Conservation (phyloP, 768 basidiomycete genomes). For the Cyclocybe aegerita region DNA sequence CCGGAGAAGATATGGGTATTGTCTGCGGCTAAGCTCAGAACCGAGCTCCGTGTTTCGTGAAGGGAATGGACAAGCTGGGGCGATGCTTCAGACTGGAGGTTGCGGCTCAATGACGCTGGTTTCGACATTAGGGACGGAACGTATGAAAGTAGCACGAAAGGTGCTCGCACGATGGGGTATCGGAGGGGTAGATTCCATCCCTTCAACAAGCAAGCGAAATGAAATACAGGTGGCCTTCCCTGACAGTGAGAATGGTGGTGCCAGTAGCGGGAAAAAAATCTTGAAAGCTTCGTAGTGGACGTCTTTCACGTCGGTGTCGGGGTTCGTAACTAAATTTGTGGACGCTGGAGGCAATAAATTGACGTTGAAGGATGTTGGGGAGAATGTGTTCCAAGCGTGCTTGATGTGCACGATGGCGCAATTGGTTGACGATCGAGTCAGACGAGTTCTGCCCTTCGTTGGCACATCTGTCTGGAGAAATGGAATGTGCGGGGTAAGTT, state of each 20-base stretch:
- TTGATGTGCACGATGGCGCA: slow-evolving; percentile 13
- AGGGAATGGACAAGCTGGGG: slow-evolving; percentile 68
- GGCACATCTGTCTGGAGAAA: too few relatives aligned
- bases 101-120: slow-evolving; percentile 60
- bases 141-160: not conserved
- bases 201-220: slow-evolving; percentile 3
- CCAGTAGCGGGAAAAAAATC: not conserved
- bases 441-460: too few relatives aligned
- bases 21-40: slow-evolving; percentile 75
- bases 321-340: not conserved
- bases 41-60: slow-evolving; percentile 66
- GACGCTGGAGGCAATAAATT: not conserved
- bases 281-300: not conserved
- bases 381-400: slow-evolving; percentile 9
- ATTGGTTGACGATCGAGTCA: slow-evolving; percentile 3
- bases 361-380: not conserved
- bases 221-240: slow-evolving; percentile 3
- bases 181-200: slow-evolving; percentile 13
- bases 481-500: too few relatives aligned
- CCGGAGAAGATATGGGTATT: slow-evolving; percentile 78
- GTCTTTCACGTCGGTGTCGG: too few relatives aligned
- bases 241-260: slow-evolving; percentile 9
- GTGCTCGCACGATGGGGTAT: slow-evolving; percentile 17
- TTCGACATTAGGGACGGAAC: slow-evolving; percentile 11
- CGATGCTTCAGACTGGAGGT: slow-evolving; percentile 40